phyloP scores from a whole-genome alignment of 1,139 yeast genomes.

The Saccharomyces hybrid region DNA sequence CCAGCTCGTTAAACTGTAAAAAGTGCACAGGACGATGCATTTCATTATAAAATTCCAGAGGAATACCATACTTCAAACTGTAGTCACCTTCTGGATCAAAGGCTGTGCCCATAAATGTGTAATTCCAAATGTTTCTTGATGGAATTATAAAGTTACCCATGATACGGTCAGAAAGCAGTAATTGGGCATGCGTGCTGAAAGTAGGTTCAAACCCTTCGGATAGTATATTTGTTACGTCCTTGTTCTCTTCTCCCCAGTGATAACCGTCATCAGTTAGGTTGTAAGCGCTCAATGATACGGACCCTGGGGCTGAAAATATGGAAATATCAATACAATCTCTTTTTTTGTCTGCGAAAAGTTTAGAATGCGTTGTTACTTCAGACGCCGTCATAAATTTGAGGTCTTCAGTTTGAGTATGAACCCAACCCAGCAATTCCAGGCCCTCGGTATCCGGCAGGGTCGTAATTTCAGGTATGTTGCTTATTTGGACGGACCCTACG shows the following conservation, averaged over 20 bases:
- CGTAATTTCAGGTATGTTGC: constrained; percentile 41
- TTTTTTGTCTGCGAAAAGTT: constrained; percentile 32
- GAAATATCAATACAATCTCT: constrained; percentile 48
- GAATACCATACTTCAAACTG: constrained; percentile 66
- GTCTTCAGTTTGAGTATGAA: constrained; percentile 70
- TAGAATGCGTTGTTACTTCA: constrained; percentile 61
- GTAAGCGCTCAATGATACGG: constrained; percentile 67
- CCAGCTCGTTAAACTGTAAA: constrained; percentile 61
- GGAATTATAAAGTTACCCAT: constrained; percentile 86
- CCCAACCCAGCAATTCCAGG: constrained; percentile 67
- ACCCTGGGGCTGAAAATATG: constrained; percentile 76
- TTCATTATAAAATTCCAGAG: constrained; percentile 76
- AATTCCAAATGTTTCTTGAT: constrained; percentile 80
- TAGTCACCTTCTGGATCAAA: constrained; percentile 62
- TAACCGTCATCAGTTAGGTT: constrained; percentile 57
- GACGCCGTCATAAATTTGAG: constrained; percentile 53
- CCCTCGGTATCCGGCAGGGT: constrained; percentile 35
- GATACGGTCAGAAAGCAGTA: constrained; percentile 66
- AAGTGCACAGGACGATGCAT: constrained; percentile 86
- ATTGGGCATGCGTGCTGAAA: constrained; percentile 59
- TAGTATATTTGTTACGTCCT: constrained; percentile 37
- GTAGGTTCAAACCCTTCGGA: constrained; percentile 59
- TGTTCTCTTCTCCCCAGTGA: constrained; percentile 68
- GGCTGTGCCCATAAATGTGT: constrained; percentile 77
- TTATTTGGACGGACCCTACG: constrained; percentile 56